Evolutionary conservation across 805 yeast species (phyloP).

Genomic region (fission yeast (Schizosaccharomyces pombe)): DNA sequence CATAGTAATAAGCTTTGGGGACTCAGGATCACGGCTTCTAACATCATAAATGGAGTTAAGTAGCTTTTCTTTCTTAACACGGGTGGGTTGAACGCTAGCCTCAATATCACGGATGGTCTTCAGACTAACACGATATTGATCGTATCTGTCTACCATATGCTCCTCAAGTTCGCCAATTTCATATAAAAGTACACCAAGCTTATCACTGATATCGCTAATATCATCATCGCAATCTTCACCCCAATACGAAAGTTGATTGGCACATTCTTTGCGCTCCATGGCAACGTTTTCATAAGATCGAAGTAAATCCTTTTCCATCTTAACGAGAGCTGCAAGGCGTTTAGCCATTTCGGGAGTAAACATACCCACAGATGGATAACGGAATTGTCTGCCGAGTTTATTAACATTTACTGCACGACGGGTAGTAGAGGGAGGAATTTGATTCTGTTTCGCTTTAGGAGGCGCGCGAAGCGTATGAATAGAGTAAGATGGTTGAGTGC

Average conservation of each 20-base stretch:
- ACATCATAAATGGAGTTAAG: constrained; percentile 93
- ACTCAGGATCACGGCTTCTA: constrained; percentile 94
- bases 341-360: constrained; percentile 70
- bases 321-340: constrained; percentile 73
- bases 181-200: constrained; percentile 81
- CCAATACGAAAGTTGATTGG: constrained; percentile 91
- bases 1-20: constrained; percentile 80
- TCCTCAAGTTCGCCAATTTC: constrained; percentile 97
- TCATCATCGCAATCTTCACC: constrained; percentile 97
- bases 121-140: constrained; percentile 87
- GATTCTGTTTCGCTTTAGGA: background rate
- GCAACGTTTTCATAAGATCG: constrained; percentile 83
- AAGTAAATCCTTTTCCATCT: constrained; percentile 90
- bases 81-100: constrained; percentile 91
- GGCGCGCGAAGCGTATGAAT: background rate
- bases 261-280: constrained; percentile 83
- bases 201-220: constrained; percentile 88
- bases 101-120: constrained; percentile 90
- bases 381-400: background rate
- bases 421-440: background rate
- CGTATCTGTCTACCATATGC: constrained; percentile 93
- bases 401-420: background rate
- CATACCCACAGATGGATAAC: background rate
- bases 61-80: constrained; percentile 93
- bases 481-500: background rate